Percentiles rank a stretch among this genome's conserved stretches.
phyloP scores from a whole-genome alignment of 148 eudicot species.

The Diospyros kaki region DNA sequence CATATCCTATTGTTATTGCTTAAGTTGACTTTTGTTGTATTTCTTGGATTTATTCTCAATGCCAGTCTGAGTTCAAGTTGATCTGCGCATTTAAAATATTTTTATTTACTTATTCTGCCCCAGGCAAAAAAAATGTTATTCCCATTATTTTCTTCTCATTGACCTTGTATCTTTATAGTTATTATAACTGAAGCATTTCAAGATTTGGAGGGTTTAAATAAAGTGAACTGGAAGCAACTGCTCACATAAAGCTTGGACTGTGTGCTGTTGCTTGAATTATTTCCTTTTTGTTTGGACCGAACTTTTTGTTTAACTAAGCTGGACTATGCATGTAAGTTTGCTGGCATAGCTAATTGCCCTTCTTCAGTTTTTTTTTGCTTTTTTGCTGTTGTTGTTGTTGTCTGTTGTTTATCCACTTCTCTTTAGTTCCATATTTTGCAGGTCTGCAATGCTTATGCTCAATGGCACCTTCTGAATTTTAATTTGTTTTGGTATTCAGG shows the following conservation, averaged over 20 bases:
- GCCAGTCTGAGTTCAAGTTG: no score
- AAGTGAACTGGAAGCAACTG: no score
- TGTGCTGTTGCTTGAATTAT: no score
- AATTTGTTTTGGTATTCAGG: conserved; percentile 39
- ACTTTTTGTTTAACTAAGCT: not conserved
- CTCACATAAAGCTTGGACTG: not conserved
- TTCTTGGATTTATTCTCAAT: no score
- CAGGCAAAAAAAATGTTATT: not conserved
- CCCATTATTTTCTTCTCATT: not conserved
- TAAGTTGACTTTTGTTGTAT: no score
- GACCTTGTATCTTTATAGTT: not conserved
- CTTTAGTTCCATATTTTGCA: not conserved
- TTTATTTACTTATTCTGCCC: not conserved
- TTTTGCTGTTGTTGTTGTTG: not conserved
- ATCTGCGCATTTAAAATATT: no score
- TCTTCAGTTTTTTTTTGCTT: not conserved
- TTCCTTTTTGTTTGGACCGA: not conserved
- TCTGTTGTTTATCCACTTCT: conserved; percentile 1
- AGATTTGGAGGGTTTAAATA: no score
- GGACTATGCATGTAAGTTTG: not conserved
- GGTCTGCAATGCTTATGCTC: not conserved
- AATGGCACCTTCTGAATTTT: not conserved
- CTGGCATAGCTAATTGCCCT: not conserved
- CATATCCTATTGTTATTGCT: no score
- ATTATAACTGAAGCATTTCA: not conserved